Conservation (phyloP, 495 filamentous ascomycete species). For the Pyrenula massariospora region DNA sequence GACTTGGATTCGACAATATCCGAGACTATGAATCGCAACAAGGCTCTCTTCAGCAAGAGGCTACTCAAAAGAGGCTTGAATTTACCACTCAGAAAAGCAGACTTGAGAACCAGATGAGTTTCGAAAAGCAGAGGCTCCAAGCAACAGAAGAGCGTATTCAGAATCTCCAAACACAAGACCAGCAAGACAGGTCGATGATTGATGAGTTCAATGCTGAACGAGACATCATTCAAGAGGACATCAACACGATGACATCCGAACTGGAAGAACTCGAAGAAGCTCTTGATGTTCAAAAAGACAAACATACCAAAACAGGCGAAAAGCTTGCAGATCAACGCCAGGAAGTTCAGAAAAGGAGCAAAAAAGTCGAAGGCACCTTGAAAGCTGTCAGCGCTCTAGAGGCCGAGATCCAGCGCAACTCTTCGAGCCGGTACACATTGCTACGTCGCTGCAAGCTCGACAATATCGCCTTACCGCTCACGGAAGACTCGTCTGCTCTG, state of each 20-base stretch:
- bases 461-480: conserved; percentile 76
- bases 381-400: conserved; percentile 71
- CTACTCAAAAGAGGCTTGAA: conserved; percentile 70
- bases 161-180: conserved; percentile 49
- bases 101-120: conserved; percentile 67
- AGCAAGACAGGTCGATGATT: conserved; percentile 53
- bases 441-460: conserved; percentile 87
- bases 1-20: conserved; percentile 78
- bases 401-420: conserved; percentile 69
- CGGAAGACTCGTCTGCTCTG: conserved; percentile 57
- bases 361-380: conserved; percentile 65
- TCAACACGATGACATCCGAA: conserved; percentile 62
- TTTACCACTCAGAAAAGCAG: conserved; percentile 75
- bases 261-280: conserved; percentile 64
- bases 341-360: conserved; percentile 74
- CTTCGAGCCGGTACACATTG: conserved; percentile 68
- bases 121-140: conserved; percentile 59
- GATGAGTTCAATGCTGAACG: conserved; percentile 63
- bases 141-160: conserved; percentile 59
- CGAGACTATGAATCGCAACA: conserved; percentile 89
- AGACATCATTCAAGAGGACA: conserved; percentile 54
- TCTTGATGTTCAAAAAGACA: conserved; percentile 53
- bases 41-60: conserved; percentile 80
- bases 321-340: conserved; percentile 69
- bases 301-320: conserved; percentile 55